Evolutionary conservation across 2,329 filamentous ascomycete species (phyloP).

Genomic region (Zymoseptoria passerinii): DNA sequence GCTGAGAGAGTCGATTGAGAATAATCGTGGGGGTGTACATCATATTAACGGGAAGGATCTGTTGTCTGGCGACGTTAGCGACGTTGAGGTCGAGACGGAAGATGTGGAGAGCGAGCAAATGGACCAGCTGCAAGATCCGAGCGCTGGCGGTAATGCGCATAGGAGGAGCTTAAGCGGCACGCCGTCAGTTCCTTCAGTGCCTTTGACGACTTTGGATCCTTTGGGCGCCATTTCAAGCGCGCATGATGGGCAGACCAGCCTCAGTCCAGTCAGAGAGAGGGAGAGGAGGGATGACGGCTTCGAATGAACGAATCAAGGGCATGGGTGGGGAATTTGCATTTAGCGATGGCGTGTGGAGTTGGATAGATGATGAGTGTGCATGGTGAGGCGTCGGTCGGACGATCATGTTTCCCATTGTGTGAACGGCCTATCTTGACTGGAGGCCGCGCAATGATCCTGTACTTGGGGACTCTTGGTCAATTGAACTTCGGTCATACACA

Average conservation of each 20-base stretch:
- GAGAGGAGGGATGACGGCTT: conserved; percentile 26
- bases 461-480: too few species aligned
- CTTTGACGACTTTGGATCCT: conserved; percentile 24
- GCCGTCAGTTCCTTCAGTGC: conserved; percentile 12
- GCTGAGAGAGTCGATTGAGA: conserved; percentile 55
- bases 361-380: background rate
- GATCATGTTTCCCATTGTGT: too few species aligned
- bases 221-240: conserved; percentile 24
- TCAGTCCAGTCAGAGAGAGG: conserved; percentile 16
- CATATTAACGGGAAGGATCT: conserved; percentile 29
- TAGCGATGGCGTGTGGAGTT: conserved; percentile 15
- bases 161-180: conserved; percentile 37
- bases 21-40: conserved; percentile 27
- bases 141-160: conserved; percentile 26
- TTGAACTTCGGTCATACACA: too few species aligned
- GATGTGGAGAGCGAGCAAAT: conserved; percentile 31
- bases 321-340: conserved; percentile 4
- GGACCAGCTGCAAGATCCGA: conserved; percentile 7
- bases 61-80: conserved; percentile 33
- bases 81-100: conserved; percentile 23
- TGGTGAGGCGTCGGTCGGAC: background rate
- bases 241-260: conserved; percentile 14
- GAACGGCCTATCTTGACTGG: too few species aligned
- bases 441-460: too few species aligned
- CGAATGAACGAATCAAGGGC: conserved; percentile 15